These are phyloP conservation scores for Jaapia argillacea DNA, from an alignment of 768 basidiomycete species.

Conservation along the genomic window DNA sequence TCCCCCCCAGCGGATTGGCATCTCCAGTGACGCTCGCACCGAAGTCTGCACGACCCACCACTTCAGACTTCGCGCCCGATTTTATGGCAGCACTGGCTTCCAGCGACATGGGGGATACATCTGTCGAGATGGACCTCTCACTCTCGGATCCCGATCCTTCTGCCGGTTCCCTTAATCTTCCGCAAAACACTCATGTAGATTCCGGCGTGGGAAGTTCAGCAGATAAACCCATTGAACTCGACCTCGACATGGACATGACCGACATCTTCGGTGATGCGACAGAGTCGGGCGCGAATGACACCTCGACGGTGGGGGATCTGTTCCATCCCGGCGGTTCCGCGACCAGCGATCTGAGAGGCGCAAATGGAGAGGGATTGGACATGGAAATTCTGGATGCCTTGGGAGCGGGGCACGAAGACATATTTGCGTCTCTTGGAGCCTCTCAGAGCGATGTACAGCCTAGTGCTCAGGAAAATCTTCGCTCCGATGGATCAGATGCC, in stretches of 20 bases:
- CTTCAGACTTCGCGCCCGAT: constrained; percentile 41
- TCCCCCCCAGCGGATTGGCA: constrained; percentile 47
- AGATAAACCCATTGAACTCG: constrained; percentile 77
- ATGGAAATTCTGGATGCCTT: background rate
- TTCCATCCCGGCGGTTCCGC: background rate
- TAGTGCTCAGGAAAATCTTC: background rate
- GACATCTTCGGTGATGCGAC: background rate
- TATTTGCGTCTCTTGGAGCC: constrained; percentile 5
- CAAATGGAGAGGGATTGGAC: background rate
- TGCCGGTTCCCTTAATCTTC: no score
- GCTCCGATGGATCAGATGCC: background rate
- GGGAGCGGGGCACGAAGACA: constrained; percentile 5
- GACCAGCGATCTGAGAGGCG: background rate
- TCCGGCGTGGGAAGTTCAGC: constrained; percentile 46
- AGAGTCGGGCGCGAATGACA: background rate
- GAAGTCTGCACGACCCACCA: constrained; percentile 54
- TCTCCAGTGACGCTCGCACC: constrained; percentile 81
- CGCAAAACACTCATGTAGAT: constrained; percentile 25
- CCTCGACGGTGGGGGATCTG: background rate
- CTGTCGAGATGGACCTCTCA: constrained; percentile 54
- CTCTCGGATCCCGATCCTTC: constrained; percentile 17
- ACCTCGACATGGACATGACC: constrained; percentile 61
- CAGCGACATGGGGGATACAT: constrained; percentile 21
- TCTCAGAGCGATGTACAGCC: no score
- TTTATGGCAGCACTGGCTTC: constrained; percentile 47